Evolutionary conservation across 2,329 filamentous ascomycete species (phyloP), one percentile per base, ranked within the genome.

Genomic region (Fusarium nodosum): DNA sequence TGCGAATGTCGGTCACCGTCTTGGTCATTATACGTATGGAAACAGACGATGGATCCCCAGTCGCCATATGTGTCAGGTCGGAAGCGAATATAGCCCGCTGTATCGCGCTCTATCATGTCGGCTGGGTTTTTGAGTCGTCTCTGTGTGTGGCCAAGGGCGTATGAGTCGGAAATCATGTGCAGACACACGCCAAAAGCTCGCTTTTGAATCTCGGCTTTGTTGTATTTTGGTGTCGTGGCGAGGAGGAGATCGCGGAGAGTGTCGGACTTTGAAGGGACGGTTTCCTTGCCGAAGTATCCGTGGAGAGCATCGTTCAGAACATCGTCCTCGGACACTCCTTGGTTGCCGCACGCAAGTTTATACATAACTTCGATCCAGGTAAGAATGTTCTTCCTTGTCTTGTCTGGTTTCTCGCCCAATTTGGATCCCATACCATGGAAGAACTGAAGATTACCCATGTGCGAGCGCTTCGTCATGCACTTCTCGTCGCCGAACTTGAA

Each of bases 311-410:
- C 5, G 3, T n/a, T 42, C 0, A 71, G 47, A 0, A 5, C 4
- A 5, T 68, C 60, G 0, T 53, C 22, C 13, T 68, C 56, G 0
- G 41, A 47, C 5, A 71, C 15, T 0, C 47, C 60, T 16, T 65
- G 62, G 3, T 61, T 39, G 0, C 64, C 67, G 16, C 51, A 58
- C 1, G 68, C 68, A 33, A 71, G 68, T 16, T 71, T 71, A 1
- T 68, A 71, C 68, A 71, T 71, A 9, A 65, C 56, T 20, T 71
- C 59, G 12, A 71, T 50, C 68, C 68, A 71, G 0, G 34, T 41
- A 5, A 71, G 30, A 2, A 64, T 54, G 13, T 53, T 56, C 3
- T 38, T 42, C 8, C 45, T 45, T 0, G 67, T 71, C 22, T 61
- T 61, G 10, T 68, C 26, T 0, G 68, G 63, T 6, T 71, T 46